These are phyloP conservation scores for Cytospora paraplurivora DNA, from an alignment of 2,329 filamentous ascomycete genomes.

Conservation along the genomic window DNA sequence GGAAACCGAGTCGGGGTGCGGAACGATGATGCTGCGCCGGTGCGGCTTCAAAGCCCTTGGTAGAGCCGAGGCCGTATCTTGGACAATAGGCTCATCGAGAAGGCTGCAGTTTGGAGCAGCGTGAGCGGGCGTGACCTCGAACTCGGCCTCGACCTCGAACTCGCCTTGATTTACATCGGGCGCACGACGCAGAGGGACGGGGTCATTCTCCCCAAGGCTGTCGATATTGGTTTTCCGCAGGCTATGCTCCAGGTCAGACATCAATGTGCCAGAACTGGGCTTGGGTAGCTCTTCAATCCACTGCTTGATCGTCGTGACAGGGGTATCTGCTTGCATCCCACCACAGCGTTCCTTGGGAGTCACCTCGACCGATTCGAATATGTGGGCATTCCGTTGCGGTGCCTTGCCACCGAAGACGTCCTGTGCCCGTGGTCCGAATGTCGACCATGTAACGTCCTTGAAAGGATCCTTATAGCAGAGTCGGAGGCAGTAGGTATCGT, in stretches of 20 bases:
- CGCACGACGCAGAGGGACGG: neutral
- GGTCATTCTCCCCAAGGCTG: neutral
- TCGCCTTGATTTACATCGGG: neutral
- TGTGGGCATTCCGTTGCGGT: constrained; percentile 23
- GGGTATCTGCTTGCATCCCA: neutral
- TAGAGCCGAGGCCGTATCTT: constrained; percentile 5
- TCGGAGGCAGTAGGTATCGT: constrained; percentile 33
- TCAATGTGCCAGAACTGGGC: neutral
- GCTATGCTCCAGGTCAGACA: neutral
- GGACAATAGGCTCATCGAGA: constrained; percentile 3
- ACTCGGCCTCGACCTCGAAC: neutral
- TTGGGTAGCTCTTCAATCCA: neutral
- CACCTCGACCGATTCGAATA: constrained; percentile 23
- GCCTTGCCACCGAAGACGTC: constrained; percentile 26
- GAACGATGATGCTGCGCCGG: neutral
- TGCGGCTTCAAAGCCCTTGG: constrained; percentile 10
- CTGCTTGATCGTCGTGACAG: neutral
- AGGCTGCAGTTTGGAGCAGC: constrained; percentile 7
- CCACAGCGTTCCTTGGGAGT: neutral
- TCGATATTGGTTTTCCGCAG: neutral
- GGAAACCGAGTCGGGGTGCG: neutral
- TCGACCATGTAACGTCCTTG: constrained; percentile 22
- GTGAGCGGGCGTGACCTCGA: neutral
- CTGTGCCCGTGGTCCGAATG: constrained; percentile 31
- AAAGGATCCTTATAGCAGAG: constrained; percentile 32